Percentiles rank a stretch among this genome's conserved stretches.
phyloP scores from a whole-genome alignment of 306 rosid species.

The Cajanus cajan region DNA sequence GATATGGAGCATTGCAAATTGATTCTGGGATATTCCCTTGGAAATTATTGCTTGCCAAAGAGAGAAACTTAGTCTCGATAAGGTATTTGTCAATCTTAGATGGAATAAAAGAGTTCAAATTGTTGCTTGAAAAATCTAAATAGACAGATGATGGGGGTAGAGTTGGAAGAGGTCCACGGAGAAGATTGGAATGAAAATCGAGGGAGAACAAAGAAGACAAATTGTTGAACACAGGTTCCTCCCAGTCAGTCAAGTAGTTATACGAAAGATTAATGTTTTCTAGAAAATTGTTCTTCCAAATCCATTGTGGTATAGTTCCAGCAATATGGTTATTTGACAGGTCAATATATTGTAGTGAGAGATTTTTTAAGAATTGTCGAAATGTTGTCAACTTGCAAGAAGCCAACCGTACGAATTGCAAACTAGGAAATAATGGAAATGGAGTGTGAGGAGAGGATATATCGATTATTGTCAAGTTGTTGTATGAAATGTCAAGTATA shows the following conservation, averaged over 20 bases:
- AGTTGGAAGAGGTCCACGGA: slow-evolving; percentile 9
- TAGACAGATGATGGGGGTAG: fast-evolving
- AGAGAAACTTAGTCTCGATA: background rate
- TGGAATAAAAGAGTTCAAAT: slow-evolving; percentile 32
- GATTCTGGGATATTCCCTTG: background rate
- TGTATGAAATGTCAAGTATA: slow-evolving; percentile 43
- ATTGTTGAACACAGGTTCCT: background rate
- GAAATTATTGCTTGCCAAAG: background rate
- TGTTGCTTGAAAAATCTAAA: slow-evolving; percentile 35
- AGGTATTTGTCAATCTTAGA: background rate
- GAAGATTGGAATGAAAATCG: slow-evolving; percentile 40
- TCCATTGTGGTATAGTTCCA: slow-evolving; percentile 50
- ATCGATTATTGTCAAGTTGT: slow-evolving; percentile 15
- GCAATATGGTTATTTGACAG: slow-evolving; percentile 36
- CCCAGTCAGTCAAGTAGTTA: slow-evolving; percentile 3
- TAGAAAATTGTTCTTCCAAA: slow-evolving; percentile 30
- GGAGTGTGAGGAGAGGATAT: background rate
- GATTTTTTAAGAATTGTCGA: slow-evolving; percentile 32
- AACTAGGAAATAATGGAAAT: background rate
- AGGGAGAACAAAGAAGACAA: fast-evolving
- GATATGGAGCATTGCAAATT: background rate
- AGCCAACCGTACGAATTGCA: slow-evolving; percentile 18
- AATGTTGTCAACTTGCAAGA: slow-evolving; percentile 23
- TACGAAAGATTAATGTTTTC: slow-evolving; percentile 19
- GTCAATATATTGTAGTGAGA: background rate